Base-by-base conservation (phyloP, 2,329 filamentous ascomycete species). In the Scedosporium aurantiacum region DNA sequence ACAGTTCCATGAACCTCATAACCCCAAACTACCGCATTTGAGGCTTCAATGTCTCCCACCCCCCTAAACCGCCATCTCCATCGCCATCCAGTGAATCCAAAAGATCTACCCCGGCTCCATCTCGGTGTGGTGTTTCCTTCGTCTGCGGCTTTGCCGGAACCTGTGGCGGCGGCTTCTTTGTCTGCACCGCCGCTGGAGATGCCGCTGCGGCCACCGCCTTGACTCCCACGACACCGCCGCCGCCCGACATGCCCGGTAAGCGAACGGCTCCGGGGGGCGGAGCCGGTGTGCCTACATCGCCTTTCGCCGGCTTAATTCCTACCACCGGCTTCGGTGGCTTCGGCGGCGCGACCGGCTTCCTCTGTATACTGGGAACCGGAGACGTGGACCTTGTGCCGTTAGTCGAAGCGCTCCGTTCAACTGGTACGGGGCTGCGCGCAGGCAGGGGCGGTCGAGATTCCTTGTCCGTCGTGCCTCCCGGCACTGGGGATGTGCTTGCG, bases 21-120 rank as follows among this genome's bases (percentile, higher is more conserved):
- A 45, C 27, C 23, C 32, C n/a, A 37, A 16, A 52, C 40, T 12
- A 18, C 32, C n/a, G n/a, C 27, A 21, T 21, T 57, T 65, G 62
- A 2, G 82, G 82, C 68, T 81, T 81, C 67, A 84, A 66, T 4
- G 81, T 79, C 67, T 83, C 79, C 81, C 81, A 84, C 23, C 78
- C 75, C 12, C 78, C 77, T 70, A 82, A 73, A 43, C 78, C 78
- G 41, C 72, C 71, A n/a, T 67, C 70, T 21, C 72, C 74, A 54
- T 82, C 79, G 14, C 28, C 58, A 14, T 60, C 58, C 12, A 60
- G 45, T 10, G 58, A 54, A 52, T 75, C 76, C 37, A 82, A 68
- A 55, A 81, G 73, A 64, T 82, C 81, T 18, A 82, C 67, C 52
- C 69, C 4, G 72, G 69, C 10, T 69, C 70, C 55, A 16, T 8